A percentile compares a stretch with the other conserved stretches of the same genome.
These are phyloP conservation scores for Schizophyllum amplum DNA, from an alignment of 1,284 basidiomycete species.

Conservation along the genomic window DNA sequence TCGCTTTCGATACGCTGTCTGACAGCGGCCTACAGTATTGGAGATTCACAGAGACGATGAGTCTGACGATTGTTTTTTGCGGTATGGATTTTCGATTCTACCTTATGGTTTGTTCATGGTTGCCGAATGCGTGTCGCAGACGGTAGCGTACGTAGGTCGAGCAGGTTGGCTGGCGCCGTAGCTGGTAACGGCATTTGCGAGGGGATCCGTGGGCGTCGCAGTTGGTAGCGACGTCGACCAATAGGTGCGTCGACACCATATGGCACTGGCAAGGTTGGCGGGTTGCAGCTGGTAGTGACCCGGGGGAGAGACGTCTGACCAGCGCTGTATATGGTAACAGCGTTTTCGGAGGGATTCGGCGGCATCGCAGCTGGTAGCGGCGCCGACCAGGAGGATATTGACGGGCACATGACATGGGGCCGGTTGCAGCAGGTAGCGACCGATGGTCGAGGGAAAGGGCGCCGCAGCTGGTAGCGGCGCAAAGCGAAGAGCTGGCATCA, in stretches of 20 bases:
- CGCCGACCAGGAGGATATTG: not conserved
- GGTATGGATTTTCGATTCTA: no score
- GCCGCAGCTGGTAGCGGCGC: no score
- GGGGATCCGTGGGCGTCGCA: not conserved
- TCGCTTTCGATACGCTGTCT: no score
- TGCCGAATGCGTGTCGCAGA: not conserved
- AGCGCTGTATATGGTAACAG: not conserved
- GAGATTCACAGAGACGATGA: no score
- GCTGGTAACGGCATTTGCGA: not conserved
- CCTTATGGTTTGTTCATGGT: not conserved
- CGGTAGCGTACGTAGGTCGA: no score
- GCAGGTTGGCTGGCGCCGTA: not conserved
- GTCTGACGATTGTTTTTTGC: no score
- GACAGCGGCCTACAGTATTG: no score
- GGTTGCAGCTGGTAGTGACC: no score
- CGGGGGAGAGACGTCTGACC: no score
- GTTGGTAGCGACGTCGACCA: not conserved
- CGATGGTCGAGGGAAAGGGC: not conserved
- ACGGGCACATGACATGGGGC: not conserved
- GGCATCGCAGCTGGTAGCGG: not conserved
- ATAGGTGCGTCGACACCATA: no score
- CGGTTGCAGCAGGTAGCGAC: not conserved
- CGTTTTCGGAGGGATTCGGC: not conserved
- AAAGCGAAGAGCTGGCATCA: no score
- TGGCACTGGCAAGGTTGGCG: no score